Conservation (phyloP, 2,329 filamentous ascomycete species). For the Atkinsonella texensis region DNA sequence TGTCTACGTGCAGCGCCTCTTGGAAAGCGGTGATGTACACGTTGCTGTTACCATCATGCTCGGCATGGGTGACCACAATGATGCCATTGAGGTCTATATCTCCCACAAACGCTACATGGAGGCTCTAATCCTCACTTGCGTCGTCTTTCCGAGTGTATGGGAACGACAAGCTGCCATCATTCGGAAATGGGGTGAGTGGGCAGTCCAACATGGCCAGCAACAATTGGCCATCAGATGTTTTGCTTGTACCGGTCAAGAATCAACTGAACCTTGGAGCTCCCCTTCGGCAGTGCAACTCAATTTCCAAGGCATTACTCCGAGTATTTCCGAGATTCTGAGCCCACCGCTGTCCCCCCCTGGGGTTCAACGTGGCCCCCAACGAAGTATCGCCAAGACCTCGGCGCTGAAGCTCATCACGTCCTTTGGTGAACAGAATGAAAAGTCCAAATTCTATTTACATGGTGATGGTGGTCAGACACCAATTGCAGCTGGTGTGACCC, state of each 20-base stretch:
- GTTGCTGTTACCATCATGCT: slow-evolving; percentile 87
- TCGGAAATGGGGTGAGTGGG: slow-evolving; percentile 89
- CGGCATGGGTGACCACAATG: slow-evolving; percentile 81
- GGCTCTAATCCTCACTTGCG: slow-evolving; percentile 74
- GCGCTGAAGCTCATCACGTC: slow-evolving; percentile 85
- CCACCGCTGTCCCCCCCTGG: slow-evolving; percentile 65
- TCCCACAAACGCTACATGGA: slow-evolving; percentile 89
- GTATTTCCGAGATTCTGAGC: slow-evolving; percentile 51
- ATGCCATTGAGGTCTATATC: slow-evolving; percentile 92
- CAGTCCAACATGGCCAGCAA: slow-evolving; percentile 75
- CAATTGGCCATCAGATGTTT: slow-evolving; percentile 89
- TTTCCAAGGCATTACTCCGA: slow-evolving; percentile 41
- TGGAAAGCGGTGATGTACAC: slow-evolving; percentile 84
- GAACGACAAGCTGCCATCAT: slow-evolving; percentile 79
- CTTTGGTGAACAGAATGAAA: slow-evolving; percentile 54
- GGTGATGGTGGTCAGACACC: slow-evolving; percentile 56
- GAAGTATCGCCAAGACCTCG: slow-evolving; percentile 64
- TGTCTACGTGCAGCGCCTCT: slow-evolving; percentile 77
- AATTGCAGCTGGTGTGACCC: slow-evolving; percentile 72
- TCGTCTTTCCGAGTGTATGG: slow-evolving; percentile 79
- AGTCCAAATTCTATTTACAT: slow-evolving; percentile 51
- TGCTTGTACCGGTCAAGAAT: slow-evolving; percentile 77
- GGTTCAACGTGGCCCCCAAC: slow-evolving; percentile 43
- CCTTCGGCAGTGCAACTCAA: slow-evolving; percentile 57
- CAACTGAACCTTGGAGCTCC: slow-evolving; percentile 77